Evolutionary conservation across 768 basidiomycete genomes (phyloP).

Genomic region (Tricholoma sp.): DNA sequence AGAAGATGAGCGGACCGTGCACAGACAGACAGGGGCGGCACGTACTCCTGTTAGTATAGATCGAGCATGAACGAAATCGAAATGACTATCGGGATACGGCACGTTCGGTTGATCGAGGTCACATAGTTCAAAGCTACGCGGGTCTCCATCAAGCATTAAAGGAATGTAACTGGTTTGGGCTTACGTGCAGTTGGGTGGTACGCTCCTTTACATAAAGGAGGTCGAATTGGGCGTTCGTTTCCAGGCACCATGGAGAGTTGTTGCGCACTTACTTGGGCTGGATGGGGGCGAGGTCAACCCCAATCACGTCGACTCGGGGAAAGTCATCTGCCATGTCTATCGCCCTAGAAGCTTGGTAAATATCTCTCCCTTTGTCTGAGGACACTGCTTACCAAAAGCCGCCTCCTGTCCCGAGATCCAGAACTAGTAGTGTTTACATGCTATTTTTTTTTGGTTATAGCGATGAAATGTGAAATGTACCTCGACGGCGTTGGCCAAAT

Average conservation of each 20-base stretch:
- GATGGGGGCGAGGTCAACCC: slow-evolving; percentile 67
- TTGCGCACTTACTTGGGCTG: slow-evolving; percentile 52
- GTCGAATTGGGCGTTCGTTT: neutral
- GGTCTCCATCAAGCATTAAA: neutral
- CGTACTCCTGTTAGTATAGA: slow-evolving; percentile 64
- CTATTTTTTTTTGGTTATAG: too few relatives aligned
- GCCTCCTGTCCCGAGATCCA: slow-evolving; percentile 67
- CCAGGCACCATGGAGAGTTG: neutral
- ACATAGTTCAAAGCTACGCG: slow-evolving; percentile 61
- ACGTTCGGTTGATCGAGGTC: slow-evolving; percentile 57
- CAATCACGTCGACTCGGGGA: slow-evolving; percentile 59
- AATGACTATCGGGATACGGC: slow-evolving; percentile 59
- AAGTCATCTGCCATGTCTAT: slow-evolving; percentile 74
- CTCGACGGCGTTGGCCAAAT: slow-evolving; percentile 41
- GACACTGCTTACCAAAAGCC: slow-evolving; percentile 47
- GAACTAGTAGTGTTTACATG: slow-evolving; percentile 27
- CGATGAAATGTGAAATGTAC: slow-evolving; percentile 17
- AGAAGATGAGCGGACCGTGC: slow-evolving; percentile 6
- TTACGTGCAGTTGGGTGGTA: slow-evolving; percentile 72
- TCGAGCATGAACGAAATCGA: slow-evolving; percentile 68
- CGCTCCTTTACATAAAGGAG: slow-evolving; percentile 33
- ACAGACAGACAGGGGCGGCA: slow-evolving; percentile 12
- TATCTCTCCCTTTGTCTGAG: neutral
- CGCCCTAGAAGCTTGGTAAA: slow-evolving; percentile 38
- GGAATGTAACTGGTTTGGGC: slow-evolving; percentile 36